Evolutionary conservation across 2,329 filamentous ascomycete genomes (phyloP).

Genomic region (Fusarium napiforme): DNA sequence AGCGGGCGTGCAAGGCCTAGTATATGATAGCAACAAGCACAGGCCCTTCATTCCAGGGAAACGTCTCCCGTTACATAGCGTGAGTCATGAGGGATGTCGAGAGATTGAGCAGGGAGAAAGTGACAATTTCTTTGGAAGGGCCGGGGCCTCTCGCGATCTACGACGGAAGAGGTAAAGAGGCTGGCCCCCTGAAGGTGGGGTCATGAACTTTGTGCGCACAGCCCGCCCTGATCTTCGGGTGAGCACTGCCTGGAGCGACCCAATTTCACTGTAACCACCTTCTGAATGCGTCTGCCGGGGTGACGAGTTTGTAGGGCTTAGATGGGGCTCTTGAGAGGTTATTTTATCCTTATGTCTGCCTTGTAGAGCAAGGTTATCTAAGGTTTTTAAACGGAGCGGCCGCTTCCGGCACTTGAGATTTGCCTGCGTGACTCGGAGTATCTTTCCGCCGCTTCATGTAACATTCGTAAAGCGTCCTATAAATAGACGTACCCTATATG

Average conservation of each 20-base stretch:
- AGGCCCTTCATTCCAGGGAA: not conserved
- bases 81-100: not conserved
- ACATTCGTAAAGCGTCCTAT: not conserved
- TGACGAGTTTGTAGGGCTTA: not conserved
- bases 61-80: not conserved
- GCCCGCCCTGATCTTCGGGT: not conserved
- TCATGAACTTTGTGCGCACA: not conserved
- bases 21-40: not conserved
- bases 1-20: not conserved
- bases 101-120: not conserved
- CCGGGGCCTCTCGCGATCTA: not conserved
- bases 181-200: not conserved
- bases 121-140: not conserved
- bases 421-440: not conserved
- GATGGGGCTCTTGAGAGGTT: not conserved
- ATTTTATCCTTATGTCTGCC: not conserved
- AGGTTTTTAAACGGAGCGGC: rapidly evolving
- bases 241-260: not conserved
- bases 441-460: not conserved
- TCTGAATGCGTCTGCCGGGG: rapidly evolving
- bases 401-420: not conserved
- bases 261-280: not conserved
- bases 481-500: not conserved
- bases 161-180: not conserved
- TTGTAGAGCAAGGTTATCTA: not conserved